Percentiles rank a stretch among this genome's conserved stretches.
Conservation (phyloP, 129 eudicot species). For the Oenanthe sinensis region DNA sequence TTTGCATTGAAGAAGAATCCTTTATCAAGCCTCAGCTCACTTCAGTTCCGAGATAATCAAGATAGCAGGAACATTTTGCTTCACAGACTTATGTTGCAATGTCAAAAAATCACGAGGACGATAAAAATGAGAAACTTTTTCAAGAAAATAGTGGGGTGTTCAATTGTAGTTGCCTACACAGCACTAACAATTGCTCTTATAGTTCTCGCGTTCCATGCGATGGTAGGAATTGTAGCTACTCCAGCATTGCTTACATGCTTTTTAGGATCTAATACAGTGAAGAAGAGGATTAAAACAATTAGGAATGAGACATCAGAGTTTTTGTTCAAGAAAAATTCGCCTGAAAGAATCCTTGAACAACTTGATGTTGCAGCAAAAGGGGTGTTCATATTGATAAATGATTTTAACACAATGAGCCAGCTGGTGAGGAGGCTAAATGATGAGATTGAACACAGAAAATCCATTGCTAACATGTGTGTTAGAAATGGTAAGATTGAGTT, state of each 20-base stretch:
- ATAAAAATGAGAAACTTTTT: slow-evolving; percentile 19
- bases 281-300: slow-evolving; percentile 13
- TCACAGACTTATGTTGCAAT: slow-evolving; percentile 32
- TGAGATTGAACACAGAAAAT: slow-evolving; percentile 59
- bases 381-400: slow-evolving; percentile 53
- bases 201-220: slow-evolving; percentile 39
- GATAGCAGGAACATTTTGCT: slow-evolving; percentile 26
- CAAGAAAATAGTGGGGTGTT: slow-evolving; percentile 24
- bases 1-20: slow-evolving; percentile 43
- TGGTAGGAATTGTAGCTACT: slow-evolving; percentile 36
- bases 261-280: neutral
- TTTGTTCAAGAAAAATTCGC: neutral
- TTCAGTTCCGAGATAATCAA: slow-evolving; percentile 30
- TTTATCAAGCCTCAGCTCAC: slow-evolving; percentile 24
- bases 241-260: slow-evolving; percentile 37
- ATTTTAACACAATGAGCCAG: slow-evolving; percentile 72
- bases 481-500: slow-evolving; percentile 37
- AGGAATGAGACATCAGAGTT: neutral
- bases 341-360: slow-evolving; percentile 32
- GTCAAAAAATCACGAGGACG: slow-evolving; percentile 30
- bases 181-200: slow-evolving; percentile 36
- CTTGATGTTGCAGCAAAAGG: slow-evolving; percentile 79
- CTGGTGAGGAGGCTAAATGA: slow-evolving; percentile 43
- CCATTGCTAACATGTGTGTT: slow-evolving; percentile 45
- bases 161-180: slow-evolving; percentile 26